Evolutionary conservation across 2,329 filamentous ascomycete genomes (phyloP).

Genomic region (Aspergillus sp.): DNA sequence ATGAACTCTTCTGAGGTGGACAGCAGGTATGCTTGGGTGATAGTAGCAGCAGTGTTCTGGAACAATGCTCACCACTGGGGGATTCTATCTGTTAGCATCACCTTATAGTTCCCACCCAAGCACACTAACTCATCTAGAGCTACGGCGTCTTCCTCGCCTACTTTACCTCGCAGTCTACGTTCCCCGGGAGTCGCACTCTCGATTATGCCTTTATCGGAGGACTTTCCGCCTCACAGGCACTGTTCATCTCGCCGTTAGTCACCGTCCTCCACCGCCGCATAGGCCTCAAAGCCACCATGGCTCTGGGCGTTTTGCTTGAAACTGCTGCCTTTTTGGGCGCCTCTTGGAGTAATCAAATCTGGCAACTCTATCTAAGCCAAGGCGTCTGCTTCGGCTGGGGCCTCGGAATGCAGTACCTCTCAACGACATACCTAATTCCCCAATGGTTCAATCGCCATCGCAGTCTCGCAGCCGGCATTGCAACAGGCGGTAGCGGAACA

Average conservation of each 20-base stretch:
- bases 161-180: not conserved
- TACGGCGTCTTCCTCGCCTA: not conserved
- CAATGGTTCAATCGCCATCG: no score
- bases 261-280: not conserved
- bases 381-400: no score
- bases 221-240: not conserved
- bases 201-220: not conserved
- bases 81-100: not conserved
- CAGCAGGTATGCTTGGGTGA: not conserved
- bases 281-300: not conserved
- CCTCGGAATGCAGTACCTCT: no score
- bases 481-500: no score
- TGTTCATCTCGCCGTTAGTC: not conserved
- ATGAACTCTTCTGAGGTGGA: not conserved
- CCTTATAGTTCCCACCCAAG: no score
- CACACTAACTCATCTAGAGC: not conserved
- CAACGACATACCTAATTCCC: no score
- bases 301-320: not conserved
- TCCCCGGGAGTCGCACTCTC: not conserved
- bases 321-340: not conserved
- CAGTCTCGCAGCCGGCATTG: no score
- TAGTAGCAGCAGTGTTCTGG: conserved; percentile 6
- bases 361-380: not conserved
- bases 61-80: conserved; percentile 9
- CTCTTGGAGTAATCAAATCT: not conserved